Evolutionary conservation across 352 stramenopile species (phyloP), one percentile per base, ranked within the genome.

Genomic region (Globisporangium solare): DNA sequence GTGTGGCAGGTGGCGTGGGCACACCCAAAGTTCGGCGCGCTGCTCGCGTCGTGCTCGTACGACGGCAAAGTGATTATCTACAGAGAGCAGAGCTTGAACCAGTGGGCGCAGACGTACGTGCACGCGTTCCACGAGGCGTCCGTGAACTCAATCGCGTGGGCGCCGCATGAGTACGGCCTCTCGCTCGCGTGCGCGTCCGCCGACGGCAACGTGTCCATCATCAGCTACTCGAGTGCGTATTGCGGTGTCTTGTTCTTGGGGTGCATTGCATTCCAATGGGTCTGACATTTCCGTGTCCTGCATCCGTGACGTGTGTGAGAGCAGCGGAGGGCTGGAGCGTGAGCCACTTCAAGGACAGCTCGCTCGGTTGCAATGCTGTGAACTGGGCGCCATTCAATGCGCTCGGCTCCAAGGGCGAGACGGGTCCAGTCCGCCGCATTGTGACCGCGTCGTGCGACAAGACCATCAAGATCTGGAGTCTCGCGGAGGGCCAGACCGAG

Each of bases 1-100:
- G 97, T 99, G 48, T 99, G 97, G 96, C 90, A 98, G 79, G 88
- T 99, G 5, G 81, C 89, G 2, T 99, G 97, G 97, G 94, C 96
- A 10, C 97, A 99, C 75, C 97, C 97, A n/a, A 98, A 96, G 68
- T 98, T 97, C 66, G 95, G 95, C 42, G 88, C 94, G 45, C 60
- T 99, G 50, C 74, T 99, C 20, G 97, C 97, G 35, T 98, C 92
- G 37, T 99, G 96, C 73, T 98, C 88, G 32, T 99, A 99, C 74
- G 97, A 99, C 70, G 93, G 94, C 54, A 97, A 95, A 51, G 95
- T 99, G 3, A 90, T 98, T 57, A 97, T 99, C 66, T 97, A 98
- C 78, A 84, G 90, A 21, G 96, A 99, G 77, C 84, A 91, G 59
- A 85, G 86, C 46, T 73, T 94, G 37, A 92, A 96, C 64, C 84